These are phyloP conservation scores for Crepidotus variabilis DNA, from an alignment of 768 basidiomycete genomes.

Conservation along the genomic window DNA sequence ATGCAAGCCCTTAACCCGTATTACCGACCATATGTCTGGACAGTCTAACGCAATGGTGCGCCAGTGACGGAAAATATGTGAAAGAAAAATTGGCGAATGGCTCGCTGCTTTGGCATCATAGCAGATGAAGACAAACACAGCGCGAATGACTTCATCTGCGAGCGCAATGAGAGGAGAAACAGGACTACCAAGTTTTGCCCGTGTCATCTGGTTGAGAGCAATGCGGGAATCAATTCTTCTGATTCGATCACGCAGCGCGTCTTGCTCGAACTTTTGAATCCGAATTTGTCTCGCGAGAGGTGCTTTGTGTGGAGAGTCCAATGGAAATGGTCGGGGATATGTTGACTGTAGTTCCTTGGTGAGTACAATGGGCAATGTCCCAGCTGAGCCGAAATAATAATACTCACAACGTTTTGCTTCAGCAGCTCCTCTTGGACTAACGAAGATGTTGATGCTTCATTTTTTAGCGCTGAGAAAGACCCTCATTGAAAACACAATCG, in stretches of 20 bases:
- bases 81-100: not conserved
- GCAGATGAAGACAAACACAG: not conserved
- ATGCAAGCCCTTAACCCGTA: not conserved
- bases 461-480: too few relatives aligned
- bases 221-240: not conserved
- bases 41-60: conserved; percentile 5
- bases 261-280: not conserved
- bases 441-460: too few relatives aligned
- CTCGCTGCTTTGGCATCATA: not conserved
- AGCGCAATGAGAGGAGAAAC: not conserved
- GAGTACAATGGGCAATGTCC: too few relatives aligned
- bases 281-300: not conserved
- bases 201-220: not conserved
- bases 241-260: not conserved
- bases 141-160: not conserved
- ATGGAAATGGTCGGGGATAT: not conserved
- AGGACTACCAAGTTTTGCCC: not conserved
- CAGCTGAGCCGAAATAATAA: too few relatives aligned
- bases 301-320: not conserved
- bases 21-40: conserved; percentile 7
- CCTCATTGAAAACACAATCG: too few relatives aligned
- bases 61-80: conserved; percentile 4
- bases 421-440: too few relatives aligned
- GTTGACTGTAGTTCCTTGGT: not conserved
- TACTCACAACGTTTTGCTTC: too few relatives aligned